Evolutionary conservation across 192 early-diverging fungal species (phyloP).

Genomic region (Backusella sp.): DNA sequence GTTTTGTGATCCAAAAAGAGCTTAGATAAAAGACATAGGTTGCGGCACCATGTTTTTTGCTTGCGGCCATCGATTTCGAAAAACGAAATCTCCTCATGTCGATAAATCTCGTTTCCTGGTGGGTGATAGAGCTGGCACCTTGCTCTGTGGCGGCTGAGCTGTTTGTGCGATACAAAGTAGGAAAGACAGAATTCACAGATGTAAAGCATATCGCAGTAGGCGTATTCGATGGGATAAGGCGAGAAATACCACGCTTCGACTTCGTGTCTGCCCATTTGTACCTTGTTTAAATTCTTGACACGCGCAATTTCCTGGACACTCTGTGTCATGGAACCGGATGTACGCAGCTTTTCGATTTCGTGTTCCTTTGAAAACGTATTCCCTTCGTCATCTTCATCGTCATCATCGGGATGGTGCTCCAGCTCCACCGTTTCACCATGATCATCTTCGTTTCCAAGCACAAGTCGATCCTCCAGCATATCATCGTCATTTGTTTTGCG

Average conservation of each 20-base stretch:
- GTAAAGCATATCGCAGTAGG: conserved; percentile 74
- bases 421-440: conserved; percentile 11
- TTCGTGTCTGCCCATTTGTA: conserved; percentile 89
- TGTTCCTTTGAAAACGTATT: conserved; percentile 86
- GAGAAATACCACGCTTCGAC: conserved; percentile 99
- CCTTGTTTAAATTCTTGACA: conserved; percentile 92
- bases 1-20: conserved; percentile 99
- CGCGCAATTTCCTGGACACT: conserved; percentile 89
- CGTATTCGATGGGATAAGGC: conserved; percentile 90
- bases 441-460: conserved; percentile 12
- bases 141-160: conserved; percentile 77
- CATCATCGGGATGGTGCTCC: conserved; percentile 2
- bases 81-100: conserved; percentile 87
- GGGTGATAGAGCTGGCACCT: conserved; percentile 94
- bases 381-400: conserved; percentile 24
- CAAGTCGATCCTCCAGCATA: not conserved
- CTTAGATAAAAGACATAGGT: conserved; percentile 95
- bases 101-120: conserved; percentile 99
- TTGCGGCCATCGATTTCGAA: conserved; percentile 98
- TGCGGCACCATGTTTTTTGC: conserved; percentile 91
- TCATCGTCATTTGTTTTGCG: conserved; percentile 6
- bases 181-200: conserved; percentile 97
- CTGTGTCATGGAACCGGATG: conserved; percentile 96
- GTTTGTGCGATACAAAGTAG: conserved; percentile 69
- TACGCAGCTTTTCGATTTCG: conserved; percentile 94